phyloP scores from a whole-genome alignment of 78 protist genomes.

The Planoprotostelium fungivorum region DNA sequence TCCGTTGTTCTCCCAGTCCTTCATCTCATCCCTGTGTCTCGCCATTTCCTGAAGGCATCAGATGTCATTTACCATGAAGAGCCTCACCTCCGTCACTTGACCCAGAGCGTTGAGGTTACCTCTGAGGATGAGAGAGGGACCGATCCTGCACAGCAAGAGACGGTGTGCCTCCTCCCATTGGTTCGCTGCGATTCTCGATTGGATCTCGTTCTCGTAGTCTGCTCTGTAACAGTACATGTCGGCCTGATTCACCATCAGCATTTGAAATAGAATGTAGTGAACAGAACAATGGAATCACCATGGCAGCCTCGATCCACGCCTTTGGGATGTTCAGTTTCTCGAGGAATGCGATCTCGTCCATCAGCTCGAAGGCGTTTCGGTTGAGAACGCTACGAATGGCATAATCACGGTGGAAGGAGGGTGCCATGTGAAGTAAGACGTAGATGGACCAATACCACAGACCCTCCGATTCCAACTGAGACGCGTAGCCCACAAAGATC shows the following conservation, averaged over 20 bases:
- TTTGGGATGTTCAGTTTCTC: not conserved
- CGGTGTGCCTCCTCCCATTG: not conserved
- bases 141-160: not conserved
- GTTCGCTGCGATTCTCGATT: not conserved
- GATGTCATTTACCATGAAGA: no score
- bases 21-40: not conserved
- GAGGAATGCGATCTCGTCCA: not conserved
- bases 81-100: not conserved
- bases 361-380: not conserved
- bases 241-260: not conserved
- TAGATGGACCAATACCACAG: constrained; percentile 57
- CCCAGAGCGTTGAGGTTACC: not conserved
- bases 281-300: not conserved
- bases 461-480: constrained; percentile 46
- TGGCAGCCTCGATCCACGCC: not conserved
- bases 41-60: not conserved
- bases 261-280: not conserved
- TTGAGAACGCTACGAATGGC: not conserved
- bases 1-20: not conserved
- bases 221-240: not conserved
- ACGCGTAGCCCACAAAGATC: not conserved
- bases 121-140: not conserved
- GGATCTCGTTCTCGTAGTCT: not conserved
- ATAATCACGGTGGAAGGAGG: not conserved
- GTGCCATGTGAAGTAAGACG: constrained; percentile 30